These are phyloP conservation scores for Colletotrichum lindemuthianum DNA, from an alignment of 2,329 filamentous ascomycete species.

Conservation along the genomic window DNA sequence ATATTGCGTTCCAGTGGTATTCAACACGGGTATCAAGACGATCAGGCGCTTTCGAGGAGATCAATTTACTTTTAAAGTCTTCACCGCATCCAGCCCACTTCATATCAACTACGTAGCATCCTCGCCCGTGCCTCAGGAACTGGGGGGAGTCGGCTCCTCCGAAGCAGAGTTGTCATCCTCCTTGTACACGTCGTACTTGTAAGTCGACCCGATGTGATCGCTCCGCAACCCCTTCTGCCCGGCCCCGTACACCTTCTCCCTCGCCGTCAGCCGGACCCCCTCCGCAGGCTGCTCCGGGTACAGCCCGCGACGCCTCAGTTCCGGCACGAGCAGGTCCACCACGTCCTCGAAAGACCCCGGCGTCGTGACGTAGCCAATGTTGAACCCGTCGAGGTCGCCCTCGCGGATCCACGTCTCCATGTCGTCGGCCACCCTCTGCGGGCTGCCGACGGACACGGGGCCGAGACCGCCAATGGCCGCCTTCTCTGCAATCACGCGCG, in stretches of 20 bases:
- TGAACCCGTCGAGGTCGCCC: constrained; percentile 54
- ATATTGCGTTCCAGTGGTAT: too few species aligned
- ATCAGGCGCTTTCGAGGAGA: too few species aligned
- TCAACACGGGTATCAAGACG: too few species aligned
- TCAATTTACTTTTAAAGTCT: too few species aligned
- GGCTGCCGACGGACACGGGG: constrained; percentile 48
- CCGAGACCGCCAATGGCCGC: constrained; percentile 54
- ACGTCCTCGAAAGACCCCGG: constrained; percentile 50
- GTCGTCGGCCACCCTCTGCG: constrained; percentile 55
- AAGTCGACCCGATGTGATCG: constrained; percentile 68
- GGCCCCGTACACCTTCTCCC: constrained; percentile 71
- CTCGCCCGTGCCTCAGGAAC: neutral
- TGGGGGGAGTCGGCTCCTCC: neutral
- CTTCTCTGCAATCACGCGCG: constrained; percentile 53
- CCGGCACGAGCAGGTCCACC: constrained; percentile 44
- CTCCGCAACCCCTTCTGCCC: constrained; percentile 65
- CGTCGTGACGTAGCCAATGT: constrained; percentile 54
- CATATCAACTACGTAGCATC: too few species aligned
- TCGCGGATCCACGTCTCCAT: constrained; percentile 56
- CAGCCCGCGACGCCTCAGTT: constrained; percentile 42
- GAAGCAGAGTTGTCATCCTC: constrained; percentile 52
- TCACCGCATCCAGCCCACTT: too few species aligned
- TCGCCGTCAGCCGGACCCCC: constrained; percentile 56
- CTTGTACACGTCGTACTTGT: constrained; percentile 71
- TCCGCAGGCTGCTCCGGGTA: constrained; percentile 43